Evolutionary conservation across 2,329 filamentous ascomycete species (phyloP).

Genomic region (Sporothrix inflata): DNA sequence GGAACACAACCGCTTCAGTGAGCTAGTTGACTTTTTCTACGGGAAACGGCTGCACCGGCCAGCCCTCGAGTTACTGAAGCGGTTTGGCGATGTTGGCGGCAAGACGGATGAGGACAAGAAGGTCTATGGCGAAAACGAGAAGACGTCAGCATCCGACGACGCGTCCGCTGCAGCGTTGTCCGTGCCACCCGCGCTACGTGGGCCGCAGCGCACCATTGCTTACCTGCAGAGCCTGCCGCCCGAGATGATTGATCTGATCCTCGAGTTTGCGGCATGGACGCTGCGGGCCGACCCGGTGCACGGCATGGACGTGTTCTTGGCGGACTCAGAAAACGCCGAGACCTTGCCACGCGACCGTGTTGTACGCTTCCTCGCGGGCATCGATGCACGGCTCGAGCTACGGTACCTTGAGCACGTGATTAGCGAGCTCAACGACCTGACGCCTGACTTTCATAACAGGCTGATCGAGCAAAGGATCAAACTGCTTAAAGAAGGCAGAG

Average conservation of each 20-base stretch:
- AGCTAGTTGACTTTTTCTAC: constrained; percentile 96
- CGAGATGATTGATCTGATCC: constrained; percentile 84
- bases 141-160: not conserved
- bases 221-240: constrained; percentile 90
- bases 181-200: constrained; percentile 61
- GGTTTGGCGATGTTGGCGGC: constrained; percentile 69
- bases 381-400: constrained; percentile 73
- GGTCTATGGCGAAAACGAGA: not conserved
- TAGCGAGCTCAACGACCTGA: constrained; percentile 79
- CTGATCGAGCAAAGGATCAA: constrained; percentile 72
- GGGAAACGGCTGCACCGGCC: constrained; percentile 91
- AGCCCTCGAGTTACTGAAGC: constrained; percentile 78
- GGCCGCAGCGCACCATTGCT: constrained; percentile 79
- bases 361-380: constrained; percentile 69
- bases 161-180: constrained; percentile 34
- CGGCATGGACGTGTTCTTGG: constrained; percentile 91
- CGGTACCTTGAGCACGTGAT: constrained; percentile 91
- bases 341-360: constrained; percentile 78
- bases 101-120: constrained; percentile 40
- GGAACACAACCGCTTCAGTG: constrained; percentile 84
- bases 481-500: constrained; percentile 51
- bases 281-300: constrained; percentile 70
- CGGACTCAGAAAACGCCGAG: constrained; percentile 94
- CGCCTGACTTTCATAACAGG: constrained; percentile 83
- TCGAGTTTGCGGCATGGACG: constrained; percentile 92